Conservation (phyloP, 192 early-diverging fungal genomes). For the Backusella liffmaniae region DNA sequence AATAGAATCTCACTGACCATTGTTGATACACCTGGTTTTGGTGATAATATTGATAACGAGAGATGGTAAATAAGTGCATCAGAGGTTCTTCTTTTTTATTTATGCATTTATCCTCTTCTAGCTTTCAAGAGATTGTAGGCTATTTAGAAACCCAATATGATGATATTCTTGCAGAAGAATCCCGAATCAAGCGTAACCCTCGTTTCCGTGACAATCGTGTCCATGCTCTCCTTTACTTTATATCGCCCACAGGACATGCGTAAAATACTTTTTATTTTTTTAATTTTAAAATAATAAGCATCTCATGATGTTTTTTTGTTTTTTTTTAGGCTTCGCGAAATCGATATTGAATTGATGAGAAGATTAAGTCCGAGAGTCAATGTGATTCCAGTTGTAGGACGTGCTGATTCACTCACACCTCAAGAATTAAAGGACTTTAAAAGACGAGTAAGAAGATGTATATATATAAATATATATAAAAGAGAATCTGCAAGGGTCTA, state of each 20-base stretch:
- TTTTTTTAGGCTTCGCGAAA: constrained; percentile 75
- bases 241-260: constrained; percentile 94
- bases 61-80: constrained; percentile 61
- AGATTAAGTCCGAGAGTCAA: constrained; percentile 90
- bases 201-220: constrained; percentile 95
- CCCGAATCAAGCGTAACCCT: constrained; percentile 79
- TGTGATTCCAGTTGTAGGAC: constrained; percentile 95
- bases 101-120: constrained; percentile 27
- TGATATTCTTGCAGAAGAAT: constrained; percentile 89
- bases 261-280: constrained; percentile 12
- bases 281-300: too few relatives aligned
- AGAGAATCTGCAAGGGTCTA: background rate
- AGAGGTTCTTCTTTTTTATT: background rate
- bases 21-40: constrained; percentile 98
- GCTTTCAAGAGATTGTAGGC: constrained; percentile 89
- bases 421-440: constrained; percentile 87
- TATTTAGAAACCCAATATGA: constrained; percentile 96
- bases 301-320: too few relatives aligned
- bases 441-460: constrained; percentile 47
- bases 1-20: constrained; percentile 86
- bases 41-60: constrained; percentile 96
- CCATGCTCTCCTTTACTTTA: constrained; percentile 97
- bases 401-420: constrained; percentile 89
- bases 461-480: background rate
- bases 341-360: constrained; percentile 93